Evolutionary conservation across 169 alveolate species (phyloP).

Genomic region (Plasmodium gonderi): DNA sequence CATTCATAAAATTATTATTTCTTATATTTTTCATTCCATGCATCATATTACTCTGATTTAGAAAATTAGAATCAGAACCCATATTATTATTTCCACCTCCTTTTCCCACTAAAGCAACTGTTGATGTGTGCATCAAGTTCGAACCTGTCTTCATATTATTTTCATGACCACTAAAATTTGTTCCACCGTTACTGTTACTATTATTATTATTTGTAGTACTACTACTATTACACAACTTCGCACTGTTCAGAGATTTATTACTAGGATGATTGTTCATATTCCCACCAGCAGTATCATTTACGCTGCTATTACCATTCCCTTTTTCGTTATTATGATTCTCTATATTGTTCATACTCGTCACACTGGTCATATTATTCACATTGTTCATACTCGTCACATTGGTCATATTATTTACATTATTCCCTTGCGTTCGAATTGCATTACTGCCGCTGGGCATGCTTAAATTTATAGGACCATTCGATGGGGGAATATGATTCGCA

Average conservation of each 20-base stretch:
- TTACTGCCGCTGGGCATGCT: neutral
- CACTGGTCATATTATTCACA: neutral
- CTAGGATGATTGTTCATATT: neutral
- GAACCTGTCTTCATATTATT: neutral
- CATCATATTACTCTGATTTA: constrained; percentile 28
- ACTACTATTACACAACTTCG: neutral
- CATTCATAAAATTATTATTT: constrained; percentile 32
- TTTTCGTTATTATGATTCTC: neutral
- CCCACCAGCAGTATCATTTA: neutral
- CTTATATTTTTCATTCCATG: constrained; percentile 24
- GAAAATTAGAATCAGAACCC: constrained; percentile 5
- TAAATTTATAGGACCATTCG: neutral
- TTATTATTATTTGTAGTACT: neutral
- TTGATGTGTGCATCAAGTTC: neutral
- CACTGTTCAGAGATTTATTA: neutral
- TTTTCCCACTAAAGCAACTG: neutral
- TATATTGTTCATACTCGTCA: neutral
- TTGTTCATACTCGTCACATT: neutral
- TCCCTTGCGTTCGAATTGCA: neutral
- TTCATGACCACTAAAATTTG: neutral
- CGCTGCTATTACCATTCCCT: neutral
- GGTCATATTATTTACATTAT: neutral
- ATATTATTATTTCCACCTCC: neutral
- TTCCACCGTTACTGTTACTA: neutral
- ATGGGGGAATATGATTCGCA: neutral